These are phyloP conservation scores for Malassezia caprae DNA, from an alignment of 1,284 basidiomycete genomes.

Conservation along the genomic window DNA sequence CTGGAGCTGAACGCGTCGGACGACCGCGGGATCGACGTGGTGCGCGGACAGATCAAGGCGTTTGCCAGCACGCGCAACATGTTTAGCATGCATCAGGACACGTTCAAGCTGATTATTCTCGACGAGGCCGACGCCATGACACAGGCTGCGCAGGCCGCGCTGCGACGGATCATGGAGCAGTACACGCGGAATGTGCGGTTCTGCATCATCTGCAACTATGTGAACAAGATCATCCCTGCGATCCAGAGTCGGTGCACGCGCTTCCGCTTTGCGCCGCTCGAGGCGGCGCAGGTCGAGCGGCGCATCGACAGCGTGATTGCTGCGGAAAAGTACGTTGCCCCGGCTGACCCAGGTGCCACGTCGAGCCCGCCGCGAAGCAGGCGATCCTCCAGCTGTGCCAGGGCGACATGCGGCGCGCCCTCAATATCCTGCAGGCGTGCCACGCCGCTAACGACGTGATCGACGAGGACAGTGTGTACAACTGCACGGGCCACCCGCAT, in stretches of 20 bases:
- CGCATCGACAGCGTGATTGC: conserved; percentile 70
- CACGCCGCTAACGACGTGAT: conserved; percentile 83
- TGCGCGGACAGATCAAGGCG: conserved; percentile 95
- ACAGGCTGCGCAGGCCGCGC: conserved; percentile 85
- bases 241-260: conserved; percentile 97
- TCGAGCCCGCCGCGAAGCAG: conserved; percentile 74
- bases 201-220: conserved; percentile 99
- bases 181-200: conserved; percentile 98
- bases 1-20: conserved; percentile 97
- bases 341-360: conserved; percentile 59
- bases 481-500: conserved; percentile 91
- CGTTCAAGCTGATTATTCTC: conserved; percentile 89
- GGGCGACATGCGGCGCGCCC: conserved; percentile 92
- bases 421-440: conserved; percentile 93
- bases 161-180: conserved; percentile 91
- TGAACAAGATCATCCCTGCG: conserved; percentile 97
- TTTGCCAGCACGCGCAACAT: conserved; percentile 92
- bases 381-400: conserved; percentile 84
- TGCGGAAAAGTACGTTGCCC: conserved; percentile 60
- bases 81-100: conserved; percentile 44
- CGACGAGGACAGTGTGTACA: conserved; percentile 85
- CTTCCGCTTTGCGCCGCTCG: conserved; percentile 87
- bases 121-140: conserved; percentile 99
- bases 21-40: conserved; percentile 94
- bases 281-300: conserved; percentile 73